Evolutionary conservation across 2,329 filamentous ascomycete species (phyloP).

Genomic region (Sordariomycetes sp.): DNA sequence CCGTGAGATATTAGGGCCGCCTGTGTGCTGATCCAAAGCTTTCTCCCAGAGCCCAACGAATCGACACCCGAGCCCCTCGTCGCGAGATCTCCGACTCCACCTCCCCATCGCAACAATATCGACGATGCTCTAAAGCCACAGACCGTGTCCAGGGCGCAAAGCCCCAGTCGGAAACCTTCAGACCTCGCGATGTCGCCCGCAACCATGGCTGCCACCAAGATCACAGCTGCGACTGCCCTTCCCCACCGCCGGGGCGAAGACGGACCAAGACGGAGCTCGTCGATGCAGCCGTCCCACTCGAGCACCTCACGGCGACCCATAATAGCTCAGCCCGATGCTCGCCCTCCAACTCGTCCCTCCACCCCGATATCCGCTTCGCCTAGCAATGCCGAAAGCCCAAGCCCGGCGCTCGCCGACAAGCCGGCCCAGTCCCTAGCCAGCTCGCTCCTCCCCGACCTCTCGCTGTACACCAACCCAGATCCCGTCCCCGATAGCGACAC

Average conservation of each 20-base stretch:
- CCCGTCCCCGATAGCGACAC: slow-evolving; percentile 50
- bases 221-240: background rate
- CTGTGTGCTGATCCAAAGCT: slow-evolving; percentile 1
- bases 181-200: background rate
- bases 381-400: background rate
- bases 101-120: background rate
- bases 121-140: background rate
- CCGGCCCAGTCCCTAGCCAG: slow-evolving; percentile 10
- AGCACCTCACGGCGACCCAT: slow-evolving; percentile 2
- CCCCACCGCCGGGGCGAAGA: slow-evolving; percentile 2
- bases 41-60: background rate
- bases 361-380: background rate
- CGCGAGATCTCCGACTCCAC: background rate
- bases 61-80: background rate
- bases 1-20: background rate
- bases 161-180: background rate
- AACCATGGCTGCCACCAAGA: background rate
- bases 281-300: background rate
- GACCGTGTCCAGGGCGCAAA: background rate
- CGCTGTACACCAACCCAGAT: slow-evolving; percentile 53
- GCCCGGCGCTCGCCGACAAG: background rate
- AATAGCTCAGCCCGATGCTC: slow-evolving; percentile 2
- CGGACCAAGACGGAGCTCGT: background rate
- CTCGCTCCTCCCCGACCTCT: slow-evolving; percentile 54
- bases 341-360: background rate